A percentile compares a stretch with the other conserved stretches of the same genome.
Conservation (phyloP, 2,329 filamentous ascomycete species). For the Chalara sp. region DNA sequence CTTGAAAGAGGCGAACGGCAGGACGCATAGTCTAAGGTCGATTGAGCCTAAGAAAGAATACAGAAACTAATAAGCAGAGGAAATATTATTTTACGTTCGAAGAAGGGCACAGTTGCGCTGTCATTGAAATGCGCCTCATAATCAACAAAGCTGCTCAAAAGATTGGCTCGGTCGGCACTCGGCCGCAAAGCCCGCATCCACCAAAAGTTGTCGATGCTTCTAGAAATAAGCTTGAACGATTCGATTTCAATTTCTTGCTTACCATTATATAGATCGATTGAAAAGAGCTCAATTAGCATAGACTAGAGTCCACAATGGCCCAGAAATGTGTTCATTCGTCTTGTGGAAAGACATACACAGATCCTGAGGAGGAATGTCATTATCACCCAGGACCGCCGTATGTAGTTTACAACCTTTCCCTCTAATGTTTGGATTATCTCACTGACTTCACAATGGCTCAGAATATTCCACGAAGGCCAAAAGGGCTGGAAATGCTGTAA, state of each 20-base stretch:
- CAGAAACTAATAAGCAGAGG: no score
- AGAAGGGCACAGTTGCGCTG: no score
- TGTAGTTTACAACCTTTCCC: conserved; percentile 60
- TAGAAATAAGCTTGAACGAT: no score
- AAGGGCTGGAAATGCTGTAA: conserved; percentile 99
- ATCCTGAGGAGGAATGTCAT: conserved; percentile 74
- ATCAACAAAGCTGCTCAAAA: no score
- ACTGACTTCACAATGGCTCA: background rate
- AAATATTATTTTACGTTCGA: no score
- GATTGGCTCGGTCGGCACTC: no score
- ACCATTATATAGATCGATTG: no score
- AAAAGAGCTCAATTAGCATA: no score
- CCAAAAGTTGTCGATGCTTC: no score
- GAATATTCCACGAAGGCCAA: background rate
- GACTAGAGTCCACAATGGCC: conserved; percentile 27
- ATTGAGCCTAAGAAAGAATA: background rate
- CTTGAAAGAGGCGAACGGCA: conserved; percentile 40
- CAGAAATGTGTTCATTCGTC: conserved; percentile 95
- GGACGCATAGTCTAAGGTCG: conserved; percentile 37
- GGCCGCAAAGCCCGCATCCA: no score
- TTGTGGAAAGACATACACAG: conserved; percentile 82
- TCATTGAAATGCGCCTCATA: no score
- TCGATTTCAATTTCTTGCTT: no score
- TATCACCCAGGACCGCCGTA: conserved; percentile 89
- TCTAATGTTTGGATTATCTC: background rate